Base-by-base conservation (phyloP, 331 rosid species). In the Saraca asoca region DNA sequence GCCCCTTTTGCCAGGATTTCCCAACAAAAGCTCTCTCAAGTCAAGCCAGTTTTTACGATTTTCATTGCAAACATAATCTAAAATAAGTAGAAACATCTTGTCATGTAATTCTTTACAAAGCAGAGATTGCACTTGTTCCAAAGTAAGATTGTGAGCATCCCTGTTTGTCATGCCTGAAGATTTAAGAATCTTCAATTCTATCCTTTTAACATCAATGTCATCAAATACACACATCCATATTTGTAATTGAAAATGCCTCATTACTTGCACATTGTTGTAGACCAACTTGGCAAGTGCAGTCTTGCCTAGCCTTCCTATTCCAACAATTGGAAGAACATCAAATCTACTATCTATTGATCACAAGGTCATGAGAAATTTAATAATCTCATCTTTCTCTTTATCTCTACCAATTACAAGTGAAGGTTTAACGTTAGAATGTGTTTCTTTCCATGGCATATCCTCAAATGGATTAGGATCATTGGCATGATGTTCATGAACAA, bases 321-420 rank as follows among this genome's bases (percentile, higher is more conserved):
- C 82, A 10, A 68, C 75, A 2, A 78, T 50, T 0, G 79, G 59
- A 1, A 73, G 18, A 29, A 78, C 79, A 5, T 12, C 11, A 29
- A 62, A 16, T 31, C 0, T 12, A 61, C 12, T n/a, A 67, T 5
- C 11, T 50, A 9, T 15, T 41, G 45, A 29, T 14, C 13, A 14
- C 0, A 24, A 33, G 14, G 13, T 37, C 59, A 60, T 6, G 63
- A 72, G 60, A 62, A 43, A 50, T 13, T 66, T 5, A 1, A 73
- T 16, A 0, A 70, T 65, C 0, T 42, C 17, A 61, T 65, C 14
- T 16, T 54, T 55, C 1, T 77, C 70, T 0, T 24, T 5, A 0
- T 63, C 20, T 13, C 83, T 75, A 35, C 81, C 87, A 9, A 81
- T 14, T 6, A 81, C 74, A 2, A 41, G n/a, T 4, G 64, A 49